phyloP scores from a whole-genome alignment of 2,329 filamentous ascomycete genomes.

The Microascus cirrosus region DNA sequence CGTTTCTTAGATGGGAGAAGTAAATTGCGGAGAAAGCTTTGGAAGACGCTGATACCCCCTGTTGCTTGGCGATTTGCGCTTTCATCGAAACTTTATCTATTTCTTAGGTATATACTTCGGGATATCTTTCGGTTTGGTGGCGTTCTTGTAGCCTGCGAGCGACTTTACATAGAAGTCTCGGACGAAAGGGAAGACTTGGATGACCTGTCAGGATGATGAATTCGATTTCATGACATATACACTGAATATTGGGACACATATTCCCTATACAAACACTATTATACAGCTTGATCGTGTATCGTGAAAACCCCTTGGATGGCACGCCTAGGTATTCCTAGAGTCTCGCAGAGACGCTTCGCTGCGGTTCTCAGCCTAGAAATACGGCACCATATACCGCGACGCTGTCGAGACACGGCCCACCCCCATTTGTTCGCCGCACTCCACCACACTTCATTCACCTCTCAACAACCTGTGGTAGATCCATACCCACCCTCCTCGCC shows the following conservation, averaged over 20 bases:
- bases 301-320: not conserved
- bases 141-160: not conserved
- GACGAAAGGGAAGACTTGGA: not conserved
- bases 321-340: not conserved
- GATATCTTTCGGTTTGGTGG: not conserved
- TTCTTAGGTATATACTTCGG: not conserved
- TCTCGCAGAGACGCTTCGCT: not conserved
- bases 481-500: constrained; percentile 80
- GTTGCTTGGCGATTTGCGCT: not conserved
- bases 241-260: not conserved
- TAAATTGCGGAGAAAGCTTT: constrained; percentile 2
- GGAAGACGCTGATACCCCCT: constrained; percentile 11
- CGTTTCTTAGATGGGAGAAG: constrained; percentile 19
- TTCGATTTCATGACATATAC: not conserved
- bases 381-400: not conserved
- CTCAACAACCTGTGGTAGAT: constrained; percentile 56
- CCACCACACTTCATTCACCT: not conserved
- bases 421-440: not conserved
- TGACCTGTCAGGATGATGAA: not conserved
- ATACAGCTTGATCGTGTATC: not conserved
- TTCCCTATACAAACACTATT: constrained; percentile 1
- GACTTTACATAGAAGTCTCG: not conserved
- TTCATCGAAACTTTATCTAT: not conserved
- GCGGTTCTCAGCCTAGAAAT: not conserved
- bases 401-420: not conserved